These are phyloP conservation scores for Candida boidinii DNA, from an alignment of 805 yeast genomes.

Conservation along the genomic window DNA sequence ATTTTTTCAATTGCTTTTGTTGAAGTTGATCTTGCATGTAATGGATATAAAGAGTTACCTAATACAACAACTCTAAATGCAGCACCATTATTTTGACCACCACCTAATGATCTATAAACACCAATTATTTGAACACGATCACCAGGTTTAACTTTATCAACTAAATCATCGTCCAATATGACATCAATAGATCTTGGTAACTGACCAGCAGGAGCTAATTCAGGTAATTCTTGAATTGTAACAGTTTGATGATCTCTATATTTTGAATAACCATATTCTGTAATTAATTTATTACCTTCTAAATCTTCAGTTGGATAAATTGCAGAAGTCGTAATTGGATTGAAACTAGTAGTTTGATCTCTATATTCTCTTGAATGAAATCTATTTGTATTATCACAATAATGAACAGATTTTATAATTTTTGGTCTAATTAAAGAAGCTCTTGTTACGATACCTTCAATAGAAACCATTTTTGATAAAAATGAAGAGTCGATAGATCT, in stretches of 20 bases:
- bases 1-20: slow-evolving; percentile 61
- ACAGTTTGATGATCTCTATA: slow-evolving; percentile 92
- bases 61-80: slow-evolving; percentile 77
- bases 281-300: slow-evolving; percentile 78
- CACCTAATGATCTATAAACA: slow-evolving; percentile 86
- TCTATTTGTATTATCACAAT: slow-evolving; percentile 73
- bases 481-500: slow-evolving; percentile 73
- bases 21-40: slow-evolving; percentile 74
- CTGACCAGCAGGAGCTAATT: slow-evolving; percentile 96
- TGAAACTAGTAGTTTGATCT: slow-evolving; percentile 87
- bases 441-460: slow-evolving; percentile 93
- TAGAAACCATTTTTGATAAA: slow-evolving; percentile 72
- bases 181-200: slow-evolving; percentile 89
- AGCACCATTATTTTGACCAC: slow-evolving; percentile 49
- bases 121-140: slow-evolving; percentile 94
- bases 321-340: slow-evolving; percentile 74
- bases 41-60: slow-evolving; percentile 82
- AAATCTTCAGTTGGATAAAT: slow-evolving; percentile 89
- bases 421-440: slow-evolving; percentile 93
- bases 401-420: slow-evolving; percentile 84
- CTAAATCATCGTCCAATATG: slow-evolving; percentile 90
- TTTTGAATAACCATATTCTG: slow-evolving; percentile 89
- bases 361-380: slow-evolving; percentile 89
- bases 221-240: slow-evolving; percentile 96
- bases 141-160: slow-evolving; percentile 89